These are phyloP conservation scores for Curvularia lunata DNA, from an alignment of 2,329 filamentous ascomycete species.

Conservation along the genomic window DNA sequence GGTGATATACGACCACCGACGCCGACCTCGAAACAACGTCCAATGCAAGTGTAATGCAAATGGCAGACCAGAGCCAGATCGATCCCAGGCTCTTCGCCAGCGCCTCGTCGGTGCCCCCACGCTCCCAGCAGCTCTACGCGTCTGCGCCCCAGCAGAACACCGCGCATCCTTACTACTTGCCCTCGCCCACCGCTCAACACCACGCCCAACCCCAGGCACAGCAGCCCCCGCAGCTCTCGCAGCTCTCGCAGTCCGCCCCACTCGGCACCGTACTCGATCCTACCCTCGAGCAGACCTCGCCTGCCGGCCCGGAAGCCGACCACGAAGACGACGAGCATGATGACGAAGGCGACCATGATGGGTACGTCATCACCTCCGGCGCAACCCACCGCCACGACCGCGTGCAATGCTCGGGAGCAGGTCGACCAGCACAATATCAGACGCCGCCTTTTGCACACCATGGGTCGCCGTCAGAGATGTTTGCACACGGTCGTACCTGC, in stretches of 20 bases:
- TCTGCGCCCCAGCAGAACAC: slow-evolving; percentile 30
- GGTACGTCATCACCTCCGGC: slow-evolving; percentile 22
- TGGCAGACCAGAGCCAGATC: slow-evolving; percentile 37
- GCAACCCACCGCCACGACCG: background rate
- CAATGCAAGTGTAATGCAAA: slow-evolving; percentile 14
- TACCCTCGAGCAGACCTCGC: slow-evolving; percentile 43
- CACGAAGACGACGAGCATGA: slow-evolving; percentile 42
- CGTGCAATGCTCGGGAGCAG: background rate
- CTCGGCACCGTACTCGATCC: slow-evolving; percentile 38
- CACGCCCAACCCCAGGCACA: slow-evolving; percentile 20
- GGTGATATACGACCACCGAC: slow-evolving; percentile 27
- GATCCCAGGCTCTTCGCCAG: slow-evolving; percentile 39
- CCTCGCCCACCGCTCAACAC: slow-evolving; percentile 30
- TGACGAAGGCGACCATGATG: slow-evolving; percentile 40
- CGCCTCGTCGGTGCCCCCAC: slow-evolving; percentile 34
- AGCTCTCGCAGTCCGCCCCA: slow-evolving; percentile 24
- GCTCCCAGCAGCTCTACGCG: slow-evolving; percentile 35
- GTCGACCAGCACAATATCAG: background rate
- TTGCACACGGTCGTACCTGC: background rate
- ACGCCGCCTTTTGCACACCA: background rate
- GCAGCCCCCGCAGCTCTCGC: slow-evolving; percentile 15
- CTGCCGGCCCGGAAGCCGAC: slow-evolving; percentile 25
- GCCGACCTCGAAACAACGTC: slow-evolving; percentile 22
- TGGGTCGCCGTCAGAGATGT: background rate
- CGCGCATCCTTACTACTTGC: slow-evolving; percentile 44